phyloP scores from a whole-genome alignment of 2,329 filamentous ascomycete species.

The Pseudogymnoascus destructans region DNA sequence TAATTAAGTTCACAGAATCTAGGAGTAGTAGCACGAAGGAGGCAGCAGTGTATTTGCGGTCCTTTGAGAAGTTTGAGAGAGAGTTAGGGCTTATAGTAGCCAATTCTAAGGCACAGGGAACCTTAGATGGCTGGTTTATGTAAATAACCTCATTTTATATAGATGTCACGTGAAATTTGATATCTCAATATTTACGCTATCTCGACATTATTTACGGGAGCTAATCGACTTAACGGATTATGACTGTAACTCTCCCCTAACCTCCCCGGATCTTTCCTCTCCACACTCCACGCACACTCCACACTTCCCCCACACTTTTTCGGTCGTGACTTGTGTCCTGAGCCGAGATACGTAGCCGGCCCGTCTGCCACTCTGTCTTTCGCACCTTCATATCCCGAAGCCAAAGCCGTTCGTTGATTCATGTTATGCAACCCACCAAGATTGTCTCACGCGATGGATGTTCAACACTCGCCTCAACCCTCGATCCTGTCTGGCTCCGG shows the following conservation, averaged over 20 bases:
- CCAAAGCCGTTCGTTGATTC: background rate
- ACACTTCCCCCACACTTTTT: background rate
- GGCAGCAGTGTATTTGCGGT: no score
- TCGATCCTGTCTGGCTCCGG: constrained; percentile 18
- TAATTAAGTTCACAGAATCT: no score
- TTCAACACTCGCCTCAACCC: constrained; percentile 21
- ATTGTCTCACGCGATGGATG: constrained; percentile 19
- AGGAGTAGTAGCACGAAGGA: no score
- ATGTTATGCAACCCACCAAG: background rate
- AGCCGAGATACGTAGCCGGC: background rate
- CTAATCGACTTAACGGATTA: no score
- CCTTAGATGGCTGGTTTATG: no score
- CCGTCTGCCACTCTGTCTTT: background rate
- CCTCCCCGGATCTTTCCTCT: background rate
- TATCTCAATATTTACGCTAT: no score
- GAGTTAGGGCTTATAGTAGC: no score
- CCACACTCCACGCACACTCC: background rate
- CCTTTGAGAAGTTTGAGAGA: no score
- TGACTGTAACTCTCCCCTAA: background rate
- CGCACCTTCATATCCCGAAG: background rate
- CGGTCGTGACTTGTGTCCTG: background rate
- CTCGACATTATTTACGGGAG: no score
- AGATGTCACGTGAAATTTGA: no score
- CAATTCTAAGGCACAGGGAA: no score
- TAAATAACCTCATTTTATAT: no score